These are phyloP conservation scores for Aspergillus awamori DNA, from an alignment of 2,329 filamentous ascomycete genomes.

Conservation along the genomic window DNA sequence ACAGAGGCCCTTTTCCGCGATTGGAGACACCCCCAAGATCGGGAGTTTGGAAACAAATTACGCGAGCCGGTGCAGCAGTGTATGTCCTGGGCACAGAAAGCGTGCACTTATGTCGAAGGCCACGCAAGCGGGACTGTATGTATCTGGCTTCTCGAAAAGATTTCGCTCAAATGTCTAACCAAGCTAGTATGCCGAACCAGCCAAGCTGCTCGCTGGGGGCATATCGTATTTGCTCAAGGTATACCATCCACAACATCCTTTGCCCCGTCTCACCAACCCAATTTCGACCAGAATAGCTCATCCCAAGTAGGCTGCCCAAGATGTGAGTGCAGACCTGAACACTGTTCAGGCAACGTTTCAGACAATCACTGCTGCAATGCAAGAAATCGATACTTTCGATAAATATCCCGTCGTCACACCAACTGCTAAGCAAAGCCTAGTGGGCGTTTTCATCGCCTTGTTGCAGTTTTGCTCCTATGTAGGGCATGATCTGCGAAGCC, in stretches of 20 bases:
- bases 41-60: neutral
- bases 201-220: neutral
- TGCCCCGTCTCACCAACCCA: neutral
- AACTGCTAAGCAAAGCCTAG: neutral
- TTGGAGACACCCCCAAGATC: neutral
- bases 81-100: neutral
- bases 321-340: conserved; percentile 1
- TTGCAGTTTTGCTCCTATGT: neutral
- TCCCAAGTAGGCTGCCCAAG: neutral
- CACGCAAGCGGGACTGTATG: neutral
- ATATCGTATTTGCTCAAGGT: neutral
- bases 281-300: too few species aligned
- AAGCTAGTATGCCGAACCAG: neutral
- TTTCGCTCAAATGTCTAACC: neutral
- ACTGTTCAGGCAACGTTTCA: neutral
- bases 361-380: neutral
- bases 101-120: neutral
- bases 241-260: neutral
- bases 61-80: neutral
- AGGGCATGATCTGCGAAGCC: neutral
- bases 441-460: neutral
- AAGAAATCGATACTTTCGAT: neutral
- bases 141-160: too few species aligned
- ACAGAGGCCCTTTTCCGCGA: neutral
- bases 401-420: neutral